Conservation (phyloP, 2,329 filamentous ascomycete species). For the Thelonectria olida region DNA sequence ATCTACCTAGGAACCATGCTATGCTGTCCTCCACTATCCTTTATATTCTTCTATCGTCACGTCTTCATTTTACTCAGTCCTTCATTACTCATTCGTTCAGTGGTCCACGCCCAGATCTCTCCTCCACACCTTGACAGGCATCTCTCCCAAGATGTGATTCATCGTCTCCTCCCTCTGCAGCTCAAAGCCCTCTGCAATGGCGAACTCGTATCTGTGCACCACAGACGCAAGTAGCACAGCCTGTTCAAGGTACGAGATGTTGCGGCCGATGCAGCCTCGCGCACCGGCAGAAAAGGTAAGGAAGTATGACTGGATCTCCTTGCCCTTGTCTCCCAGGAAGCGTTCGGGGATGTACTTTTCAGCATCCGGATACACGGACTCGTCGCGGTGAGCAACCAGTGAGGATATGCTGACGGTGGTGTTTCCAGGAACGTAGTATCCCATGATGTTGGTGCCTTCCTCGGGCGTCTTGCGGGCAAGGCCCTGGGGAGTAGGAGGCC, state of each 20-base stretch:
- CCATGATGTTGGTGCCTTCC: conserved; percentile 41
- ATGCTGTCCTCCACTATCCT: neutral
- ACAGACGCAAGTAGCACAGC: conserved; percentile 52
- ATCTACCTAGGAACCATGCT: neutral
- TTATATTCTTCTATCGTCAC: conserved; percentile 1
- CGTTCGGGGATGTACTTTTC: conserved; percentile 51
- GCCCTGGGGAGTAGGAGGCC: conserved; percentile 39
- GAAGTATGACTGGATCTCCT: conserved; percentile 47
- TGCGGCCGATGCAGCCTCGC: conserved; percentile 51
- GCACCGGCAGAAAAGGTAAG: conserved; percentile 53
- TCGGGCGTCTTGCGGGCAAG: conserved; percentile 38
- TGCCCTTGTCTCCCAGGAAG: conserved; percentile 50
- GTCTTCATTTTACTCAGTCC: neutral
- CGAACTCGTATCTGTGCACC: conserved; percentile 53
- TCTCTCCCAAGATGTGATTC: conserved; percentile 28
- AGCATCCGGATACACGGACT: conserved; percentile 50
- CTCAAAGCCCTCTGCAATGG: conserved; percentile 24
- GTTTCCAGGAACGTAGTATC: conserved; percentile 46
- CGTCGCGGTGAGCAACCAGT: conserved; percentile 49
- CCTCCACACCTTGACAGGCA: conserved; percentile 31
- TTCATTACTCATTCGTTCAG: neutral
- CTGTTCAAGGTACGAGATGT: conserved; percentile 55
- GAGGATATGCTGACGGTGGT: conserved; percentile 51
- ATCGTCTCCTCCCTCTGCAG: conserved; percentile 28
- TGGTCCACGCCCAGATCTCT: conserved; percentile 19